Base-by-base conservation (phyloP, 2,329 filamentous ascomycete species). In the Fusarium circinatum region DNA sequence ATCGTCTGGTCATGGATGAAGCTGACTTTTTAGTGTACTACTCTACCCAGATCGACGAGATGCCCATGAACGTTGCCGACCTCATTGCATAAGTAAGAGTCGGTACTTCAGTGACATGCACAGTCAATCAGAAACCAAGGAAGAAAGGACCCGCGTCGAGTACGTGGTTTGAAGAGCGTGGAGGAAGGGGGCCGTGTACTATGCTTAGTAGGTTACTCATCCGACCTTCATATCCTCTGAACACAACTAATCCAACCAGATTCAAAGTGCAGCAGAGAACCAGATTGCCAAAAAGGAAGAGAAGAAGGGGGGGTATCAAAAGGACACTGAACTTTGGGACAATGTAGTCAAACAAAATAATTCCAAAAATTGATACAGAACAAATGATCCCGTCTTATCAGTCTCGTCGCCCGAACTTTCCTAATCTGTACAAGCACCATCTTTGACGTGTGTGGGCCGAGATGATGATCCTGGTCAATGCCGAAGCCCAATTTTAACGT, bases 1-100 rank as follows among this genome's bases (percentile, higher is more conserved):
- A 24, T 4, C n/a, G 8, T 15, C 30, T 32, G 9, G 15, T 9
- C 32, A 11, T 26, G 59, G 44, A 61, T 48, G 54, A 57, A 65
- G 65, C 85, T 87, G 73, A 87, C 71, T 24, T 56, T 62, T 45
- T 73, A 94, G 92, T 97, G 80, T 97, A 97, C 86, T 97, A 97
- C 85, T 97, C 94, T 22, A 98, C 95, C 52, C 95, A 98, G 86
- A 98, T 98, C 77, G 95, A 98, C 79, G 95, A 98, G 87, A 98
- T 98, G 95, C 95, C 95, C 24, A 98, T 98, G 95, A 98, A 98
- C 80, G 94, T 94, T 81, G 90, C 89, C 78, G 88, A 89, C 76
- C 85, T 91, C 34, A 88, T 88, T 67, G 82, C 87, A 41, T 89
- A 85, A 82, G 52, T 26, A 20, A 26, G 28, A 36, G 32, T 10